A percentile compares a stretch with the other conserved stretches of the same genome.
phyloP scores from a whole-genome alignment of 139 green algal genomes.

The Zygnema circumcarinatum region DNA sequence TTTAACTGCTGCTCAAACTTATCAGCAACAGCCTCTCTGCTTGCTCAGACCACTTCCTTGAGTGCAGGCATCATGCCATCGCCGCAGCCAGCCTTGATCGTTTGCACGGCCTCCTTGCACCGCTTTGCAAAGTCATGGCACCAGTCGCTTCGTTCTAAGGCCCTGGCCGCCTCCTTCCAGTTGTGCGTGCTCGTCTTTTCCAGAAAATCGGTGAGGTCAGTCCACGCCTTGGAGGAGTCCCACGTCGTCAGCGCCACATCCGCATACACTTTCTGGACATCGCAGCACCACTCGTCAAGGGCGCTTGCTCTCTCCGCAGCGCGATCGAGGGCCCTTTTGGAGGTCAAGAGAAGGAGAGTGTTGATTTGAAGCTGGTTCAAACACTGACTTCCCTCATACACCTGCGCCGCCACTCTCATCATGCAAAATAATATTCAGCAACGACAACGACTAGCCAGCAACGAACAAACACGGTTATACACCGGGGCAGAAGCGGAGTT shows the following conservation, averaged over 20 bases:
- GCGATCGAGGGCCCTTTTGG: neutral
- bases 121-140: neutral
- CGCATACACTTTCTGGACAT: constrained; percentile 5
- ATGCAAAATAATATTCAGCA: too few species aligned
- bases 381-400: neutral
- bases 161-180: constrained; percentile 3
- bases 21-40: too few species aligned
- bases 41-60: constrained; percentile 1
- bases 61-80: too few species aligned
- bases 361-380: constrained; percentile 16
- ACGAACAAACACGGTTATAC: too few species aligned
- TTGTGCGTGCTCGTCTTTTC: constrained; percentile 6
- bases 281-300: constrained; percentile 17
- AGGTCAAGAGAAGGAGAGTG: neutral
- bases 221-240: neutral
- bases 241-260: neutral
- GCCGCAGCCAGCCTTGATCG: neutral
- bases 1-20: too few species aligned
- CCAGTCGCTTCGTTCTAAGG: neutral
- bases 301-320: neutral
- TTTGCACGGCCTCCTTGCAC: neutral
- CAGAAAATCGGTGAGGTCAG: neutral
- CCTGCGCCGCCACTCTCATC: too few species aligned
- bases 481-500: too few species aligned
- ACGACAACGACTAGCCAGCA: too few species aligned